Percentiles rank a stretch among this genome's conserved stretches.
Conservation (phyloP, 768 basidiomycete genomes). For the Boletus subparvulus region DNA sequence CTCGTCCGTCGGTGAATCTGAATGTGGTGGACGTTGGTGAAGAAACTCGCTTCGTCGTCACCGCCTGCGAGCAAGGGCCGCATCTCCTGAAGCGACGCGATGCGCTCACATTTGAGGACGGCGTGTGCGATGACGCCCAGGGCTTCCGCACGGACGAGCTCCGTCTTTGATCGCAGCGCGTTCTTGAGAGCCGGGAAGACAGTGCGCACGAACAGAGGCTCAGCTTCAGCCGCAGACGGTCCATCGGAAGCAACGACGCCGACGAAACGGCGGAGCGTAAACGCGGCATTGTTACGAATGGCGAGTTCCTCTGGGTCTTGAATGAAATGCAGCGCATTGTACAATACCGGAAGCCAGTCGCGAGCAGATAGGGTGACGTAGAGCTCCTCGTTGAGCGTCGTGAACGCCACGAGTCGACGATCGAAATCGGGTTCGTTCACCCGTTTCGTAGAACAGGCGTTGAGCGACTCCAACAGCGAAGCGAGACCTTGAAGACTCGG, state of each 20-base stretch:
- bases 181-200: slow-evolving; percentile 82
- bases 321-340: slow-evolving; percentile 82
- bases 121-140: slow-evolving; percentile 77
- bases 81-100: slow-evolving; percentile 75
- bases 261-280: slow-evolving; percentile 74
- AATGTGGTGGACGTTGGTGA: slow-evolving; percentile 93
- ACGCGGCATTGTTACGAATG: slow-evolving; percentile 78
- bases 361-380: slow-evolving; percentile 49
- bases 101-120: slow-evolving; percentile 58
- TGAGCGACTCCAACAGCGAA: slow-evolving; percentile 63
- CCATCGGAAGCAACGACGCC: slow-evolving; percentile 45
- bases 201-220: slow-evolving; percentile 57
- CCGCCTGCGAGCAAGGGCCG: slow-evolving; percentile 76
- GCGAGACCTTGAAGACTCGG: slow-evolving; percentile 50
- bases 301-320: slow-evolving; percentile 90
- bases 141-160: slow-evolving; percentile 85
- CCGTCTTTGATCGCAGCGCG: slow-evolving; percentile 74
- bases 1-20: slow-evolving; percentile 88
- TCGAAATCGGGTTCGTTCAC: slow-evolving; percentile 94
- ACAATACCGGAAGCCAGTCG: slow-evolving; percentile 81
- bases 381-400: slow-evolving; percentile 65
- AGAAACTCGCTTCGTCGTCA: slow-evolving; percentile 94
- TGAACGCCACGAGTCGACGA: slow-evolving; percentile 74
- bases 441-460: slow-evolving; percentile 81
- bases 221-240: slow-evolving; percentile 41